Conservation (phyloP, 345 rosid genomes). For the Populus pruinosa region DNA sequence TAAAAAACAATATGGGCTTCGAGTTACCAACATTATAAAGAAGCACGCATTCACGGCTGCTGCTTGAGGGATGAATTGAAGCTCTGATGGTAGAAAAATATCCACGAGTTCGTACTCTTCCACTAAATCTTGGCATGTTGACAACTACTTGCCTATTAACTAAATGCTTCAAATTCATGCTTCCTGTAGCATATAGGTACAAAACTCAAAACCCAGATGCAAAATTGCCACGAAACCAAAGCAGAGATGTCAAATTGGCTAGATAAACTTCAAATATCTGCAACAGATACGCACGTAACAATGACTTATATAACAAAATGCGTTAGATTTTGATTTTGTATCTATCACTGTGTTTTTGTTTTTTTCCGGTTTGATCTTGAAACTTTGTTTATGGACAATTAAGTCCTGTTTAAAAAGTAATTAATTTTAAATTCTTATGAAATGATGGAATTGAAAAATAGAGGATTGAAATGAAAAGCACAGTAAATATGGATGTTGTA, state of each 20-base stretch:
- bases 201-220: background rate
- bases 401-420: too few species aligned
- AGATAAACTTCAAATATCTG: background rate
- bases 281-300: background rate
- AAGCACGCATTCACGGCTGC: background rate
- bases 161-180: constrained; percentile 18
- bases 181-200: background rate
- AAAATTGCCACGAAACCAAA: background rate
- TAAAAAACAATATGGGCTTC: background rate
- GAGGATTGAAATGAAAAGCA: too few species aligned
- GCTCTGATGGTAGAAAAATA: constrained; percentile 10
- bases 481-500: too few species aligned
- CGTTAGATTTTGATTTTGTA: too few species aligned
- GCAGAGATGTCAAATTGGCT: background rate
- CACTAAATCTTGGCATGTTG: constrained; percentile 7
- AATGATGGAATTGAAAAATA: accelerated
- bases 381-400: too few species aligned
- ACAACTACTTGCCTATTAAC: constrained; percentile 11
- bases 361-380: too few species aligned
- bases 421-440: too few species aligned
- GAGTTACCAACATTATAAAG: background rate
- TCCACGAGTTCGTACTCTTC: constrained; percentile 3
- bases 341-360: too few species aligned
- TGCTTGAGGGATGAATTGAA: background rate
- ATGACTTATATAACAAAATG: background rate